Evolutionary conservation across 768 basidiomycete genomes (phyloP).

Genomic region (Suillus subalutaceus): DNA sequence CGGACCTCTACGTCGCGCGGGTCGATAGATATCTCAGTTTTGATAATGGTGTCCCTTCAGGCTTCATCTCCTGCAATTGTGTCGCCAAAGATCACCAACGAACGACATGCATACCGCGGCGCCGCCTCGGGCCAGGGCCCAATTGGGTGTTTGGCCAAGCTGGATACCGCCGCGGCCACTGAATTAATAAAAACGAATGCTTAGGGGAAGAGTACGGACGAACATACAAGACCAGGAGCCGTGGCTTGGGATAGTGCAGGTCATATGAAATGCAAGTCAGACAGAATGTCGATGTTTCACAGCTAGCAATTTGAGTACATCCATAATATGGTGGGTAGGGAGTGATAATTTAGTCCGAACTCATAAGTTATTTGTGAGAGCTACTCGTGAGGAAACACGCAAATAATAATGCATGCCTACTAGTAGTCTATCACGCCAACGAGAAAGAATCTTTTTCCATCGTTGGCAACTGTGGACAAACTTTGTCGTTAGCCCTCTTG

Average conservation of each 20-base stretch:
- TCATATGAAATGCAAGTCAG: background rate
- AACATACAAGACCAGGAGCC: background rate
- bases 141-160: slow-evolving; percentile 40
- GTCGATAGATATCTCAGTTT: background rate
- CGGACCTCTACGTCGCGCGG: too few relatives aligned
- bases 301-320: background rate
- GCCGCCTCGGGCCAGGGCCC: slow-evolving; percentile 41
- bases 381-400: background rate
- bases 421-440: background rate
- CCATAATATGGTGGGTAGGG: background rate
- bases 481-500: background rate
- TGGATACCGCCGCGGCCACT: background rate
- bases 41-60: too few relatives aligned
- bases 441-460: background rate
- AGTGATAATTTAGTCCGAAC: background rate
- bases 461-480: background rate
- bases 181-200: background rate
- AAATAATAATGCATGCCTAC: background rate
- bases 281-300: background rate
- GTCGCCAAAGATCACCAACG: background rate
- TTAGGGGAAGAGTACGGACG: background rate
- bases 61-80: too few relatives aligned
- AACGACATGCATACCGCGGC: slow-evolving; percentile 35
- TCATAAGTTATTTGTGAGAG: background rate
- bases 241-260: too few relatives aligned